Percentiles rank a stretch among this genome's conserved stretches.
phyloP scores from a whole-genome alignment of 371 early-diverging fungal species.

The Entomophthora muscae region DNA sequence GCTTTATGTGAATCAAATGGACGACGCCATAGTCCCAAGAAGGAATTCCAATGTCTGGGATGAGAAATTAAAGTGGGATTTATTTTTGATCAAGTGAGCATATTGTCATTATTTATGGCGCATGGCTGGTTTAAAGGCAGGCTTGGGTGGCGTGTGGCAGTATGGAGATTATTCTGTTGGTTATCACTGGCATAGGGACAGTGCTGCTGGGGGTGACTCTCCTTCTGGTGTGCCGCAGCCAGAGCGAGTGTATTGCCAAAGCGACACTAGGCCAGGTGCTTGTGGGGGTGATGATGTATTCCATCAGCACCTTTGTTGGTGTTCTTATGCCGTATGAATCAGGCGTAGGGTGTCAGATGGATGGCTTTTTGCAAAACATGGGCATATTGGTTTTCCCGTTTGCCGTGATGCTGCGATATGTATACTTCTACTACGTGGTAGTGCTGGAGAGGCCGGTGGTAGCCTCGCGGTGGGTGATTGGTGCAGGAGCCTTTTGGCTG shows the following conservation, averaged over 20 bases:
- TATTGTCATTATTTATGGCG: too few relatives aligned
- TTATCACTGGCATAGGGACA: background rate
- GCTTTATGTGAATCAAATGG: too few relatives aligned
- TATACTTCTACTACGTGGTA: background rate
- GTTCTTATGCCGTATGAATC: background rate
- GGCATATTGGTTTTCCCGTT: background rate
- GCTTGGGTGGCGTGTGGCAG: too few relatives aligned
- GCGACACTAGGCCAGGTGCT: background rate
- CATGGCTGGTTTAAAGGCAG: too few relatives aligned
- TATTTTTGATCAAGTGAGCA: too few relatives aligned
- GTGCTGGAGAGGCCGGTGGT: background rate
- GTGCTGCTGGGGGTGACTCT: background rate
- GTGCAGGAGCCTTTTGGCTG: background rate
- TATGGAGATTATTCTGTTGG: too few relatives aligned
- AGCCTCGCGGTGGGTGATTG: background rate
- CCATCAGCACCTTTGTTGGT: background rate
- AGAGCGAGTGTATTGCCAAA: background rate
- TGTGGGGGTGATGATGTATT: background rate
- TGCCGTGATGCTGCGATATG: background rate
- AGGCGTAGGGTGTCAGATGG: background rate
- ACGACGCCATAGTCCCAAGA: too few relatives aligned
- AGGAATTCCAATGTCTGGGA: too few relatives aligned
- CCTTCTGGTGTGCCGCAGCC: background rate
- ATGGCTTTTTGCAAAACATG: background rate
- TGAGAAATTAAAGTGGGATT: too few relatives aligned